Evolutionary conservation across 148 eudicot species (phyloP).

Genomic region (Hydrangea macrophylla): DNA sequence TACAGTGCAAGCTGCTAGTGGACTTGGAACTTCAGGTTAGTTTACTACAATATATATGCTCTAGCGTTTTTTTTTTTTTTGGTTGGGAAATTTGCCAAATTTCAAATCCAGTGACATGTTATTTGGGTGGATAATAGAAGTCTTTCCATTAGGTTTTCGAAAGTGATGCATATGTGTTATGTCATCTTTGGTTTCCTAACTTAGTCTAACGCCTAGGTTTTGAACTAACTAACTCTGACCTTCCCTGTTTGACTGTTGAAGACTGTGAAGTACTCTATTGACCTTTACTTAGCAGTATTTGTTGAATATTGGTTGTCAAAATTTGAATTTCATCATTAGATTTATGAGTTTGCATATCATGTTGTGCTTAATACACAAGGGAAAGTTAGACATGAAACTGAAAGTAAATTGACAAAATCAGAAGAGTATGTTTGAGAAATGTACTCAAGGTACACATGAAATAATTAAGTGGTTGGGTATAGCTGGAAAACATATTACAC

Average conservation of each 20-base stretch:
- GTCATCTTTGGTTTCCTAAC: not conserved
- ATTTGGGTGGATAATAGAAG: not conserved
- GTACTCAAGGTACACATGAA: no score
- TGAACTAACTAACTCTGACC: not conserved
- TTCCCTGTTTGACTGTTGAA: not conserved
- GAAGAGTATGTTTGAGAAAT: no score
- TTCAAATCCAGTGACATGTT: not conserved
- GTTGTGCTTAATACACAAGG: not conserved
- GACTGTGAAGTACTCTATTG: not conserved
- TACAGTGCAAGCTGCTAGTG: constrained; percentile 21
- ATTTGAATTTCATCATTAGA: not conserved
- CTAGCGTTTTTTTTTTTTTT: no score
- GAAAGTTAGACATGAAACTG: not conserved
- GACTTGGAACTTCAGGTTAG: constrained; percentile 38
- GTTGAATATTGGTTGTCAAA: not conserved
- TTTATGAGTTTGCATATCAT: not conserved
- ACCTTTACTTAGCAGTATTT: not conserved
- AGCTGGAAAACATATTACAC: no score
- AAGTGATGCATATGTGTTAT: not conserved
- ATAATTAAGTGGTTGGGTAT: no score
- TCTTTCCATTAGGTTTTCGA: constrained; percentile 1
- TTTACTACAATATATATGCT: not conserved
- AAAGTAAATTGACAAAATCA: no score
- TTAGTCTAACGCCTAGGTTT: no score
- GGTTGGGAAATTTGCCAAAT: not conserved